These are phyloP conservation scores for Phaeosphaeriaceae sp. DNA, from an alignment of 2,329 filamentous ascomycete genomes.

Conservation along the genomic window DNA sequence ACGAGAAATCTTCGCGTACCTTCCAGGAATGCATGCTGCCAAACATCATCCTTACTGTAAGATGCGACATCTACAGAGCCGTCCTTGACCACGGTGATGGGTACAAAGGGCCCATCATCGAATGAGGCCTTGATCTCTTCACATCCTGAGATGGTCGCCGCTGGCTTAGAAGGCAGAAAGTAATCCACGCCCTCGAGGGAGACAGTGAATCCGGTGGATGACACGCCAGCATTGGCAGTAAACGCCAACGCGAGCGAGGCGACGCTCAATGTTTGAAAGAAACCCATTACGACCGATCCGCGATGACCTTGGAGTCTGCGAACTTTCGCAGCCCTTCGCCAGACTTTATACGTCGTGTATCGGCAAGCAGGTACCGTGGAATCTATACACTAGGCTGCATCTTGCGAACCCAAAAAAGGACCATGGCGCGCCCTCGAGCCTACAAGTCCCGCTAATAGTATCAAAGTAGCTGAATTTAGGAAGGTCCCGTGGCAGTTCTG, in stretches of 20 bases:
- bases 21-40: slow-evolving; percentile 49
- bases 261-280: slow-evolving; percentile 7
- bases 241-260: slow-evolving; percentile 9
- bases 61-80: slow-evolving; percentile 24
- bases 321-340: background rate
- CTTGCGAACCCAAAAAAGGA: background rate
- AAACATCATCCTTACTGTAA: slow-evolving; percentile 52
- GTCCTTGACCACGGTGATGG: slow-evolving; percentile 48
- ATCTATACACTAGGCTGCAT: background rate
- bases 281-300: slow-evolving; percentile 15
- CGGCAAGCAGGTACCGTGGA: background rate
- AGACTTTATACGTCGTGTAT: background rate
- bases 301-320: background rate
- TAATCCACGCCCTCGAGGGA: slow-evolving; percentile 49
- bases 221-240: slow-evolving; percentile 25
- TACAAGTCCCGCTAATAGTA: background rate
- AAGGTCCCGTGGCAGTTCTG: background rate
- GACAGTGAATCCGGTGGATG: slow-evolving; percentile 51
- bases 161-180: slow-evolving; percentile 49
- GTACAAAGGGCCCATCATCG: slow-evolving; percentile 37
- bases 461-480: background rate
- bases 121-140: slow-evolving; percentile 25
- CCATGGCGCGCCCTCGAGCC: background rate
- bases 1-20: slow-evolving; percentile 18
- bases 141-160: slow-evolving; percentile 39